Base-by-base conservation (phyloP, 2,329 filamentous ascomycete genomes). In the Hypoxylon sp. region DNA sequence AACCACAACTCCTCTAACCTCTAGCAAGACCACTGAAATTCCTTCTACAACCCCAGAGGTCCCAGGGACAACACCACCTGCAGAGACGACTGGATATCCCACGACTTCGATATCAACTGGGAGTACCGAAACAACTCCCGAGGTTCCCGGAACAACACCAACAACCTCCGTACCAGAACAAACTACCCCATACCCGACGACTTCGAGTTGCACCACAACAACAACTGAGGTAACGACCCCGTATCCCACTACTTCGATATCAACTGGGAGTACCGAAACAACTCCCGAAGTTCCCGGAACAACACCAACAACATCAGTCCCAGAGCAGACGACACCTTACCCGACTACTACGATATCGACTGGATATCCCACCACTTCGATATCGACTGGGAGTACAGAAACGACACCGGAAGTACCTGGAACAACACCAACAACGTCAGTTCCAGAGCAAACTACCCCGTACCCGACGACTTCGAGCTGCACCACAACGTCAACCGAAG, bases 291-390 rank as follows among this genome's bases (percentile, higher is more conserved):
- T 30, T 8, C 27, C 38, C n/a, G 26, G 25, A 23, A 26, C 21
- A n/a, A 25, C 37, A 7, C 29, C 32, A 4, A 46, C 43, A 7
- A 36, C 31, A 21, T 34, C 43, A 16, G 34, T 38, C 12, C 43
- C 43, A 6, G 31, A 16, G n/a, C 29, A 25, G 5, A 36, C 29
- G 29, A n/a, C 41, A 6, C 11, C 9, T 7, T 21, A 31, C 3
- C 32, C 32, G n/a, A n/a, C n/a, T n/a, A n/a, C n/a, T 2, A 13
- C 13, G 5, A 26, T 29, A 11, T 15, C 27, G 5, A 12, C 17
- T 7, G 17, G 5, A 8, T 23, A 23, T 20, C 32, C 32, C n/a
- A n/a, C n/a, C n/a, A 36, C 17, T 20, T n/a, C 32, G 5, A 19
- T 13, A 13, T 13, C 29, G 7, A 8, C n/a, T 4, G 11, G 5